Conservation (phyloP, 2,329 filamentous ascomycete genomes). For the Neodidymelliopsis sp. region DNA sequence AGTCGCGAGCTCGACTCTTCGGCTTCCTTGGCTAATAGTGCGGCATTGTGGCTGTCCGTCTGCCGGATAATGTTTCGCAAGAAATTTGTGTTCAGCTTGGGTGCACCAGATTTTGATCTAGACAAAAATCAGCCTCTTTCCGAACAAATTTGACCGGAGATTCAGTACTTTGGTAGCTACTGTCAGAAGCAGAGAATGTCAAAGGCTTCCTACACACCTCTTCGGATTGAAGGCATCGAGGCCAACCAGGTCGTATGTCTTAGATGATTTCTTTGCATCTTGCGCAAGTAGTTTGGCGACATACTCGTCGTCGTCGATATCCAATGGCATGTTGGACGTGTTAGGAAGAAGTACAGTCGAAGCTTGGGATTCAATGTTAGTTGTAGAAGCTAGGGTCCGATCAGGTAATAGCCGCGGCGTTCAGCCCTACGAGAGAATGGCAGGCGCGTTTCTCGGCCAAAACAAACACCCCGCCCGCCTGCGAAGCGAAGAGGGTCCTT, state of each 20-base stretch:
- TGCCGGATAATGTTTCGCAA: constrained; percentile 86
- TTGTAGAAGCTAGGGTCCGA: constrained; percentile 21
- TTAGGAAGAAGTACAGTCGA: background rate
- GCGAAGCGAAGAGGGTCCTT: too few relatives aligned
- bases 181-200: background rate
- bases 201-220: constrained; percentile 52
- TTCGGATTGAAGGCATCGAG: constrained; percentile 70
- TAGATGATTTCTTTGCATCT: constrained; percentile 77
- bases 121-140: background rate
- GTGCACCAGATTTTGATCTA: constrained; percentile 70
- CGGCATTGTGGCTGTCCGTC: constrained; percentile 87
- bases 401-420: constrained; percentile 30
- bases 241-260: constrained; percentile 78
- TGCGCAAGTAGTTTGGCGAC: constrained; percentile 80
- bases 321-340: constrained; percentile 28
- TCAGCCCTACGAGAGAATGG: constrained; percentile 24
- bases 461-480: constrained; percentile 40
- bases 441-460: constrained; percentile 24
- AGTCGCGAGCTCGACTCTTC: constrained; percentile 78
- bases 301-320: constrained; percentile 70
- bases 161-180: constrained; percentile 4
- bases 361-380: constrained; percentile 9
- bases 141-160: background rate
- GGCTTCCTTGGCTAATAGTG: constrained; percentile 82
- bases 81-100: constrained; percentile 92